Conservation (phyloP, 78 protist genomes). For the Bigelowiella natans region DNA sequence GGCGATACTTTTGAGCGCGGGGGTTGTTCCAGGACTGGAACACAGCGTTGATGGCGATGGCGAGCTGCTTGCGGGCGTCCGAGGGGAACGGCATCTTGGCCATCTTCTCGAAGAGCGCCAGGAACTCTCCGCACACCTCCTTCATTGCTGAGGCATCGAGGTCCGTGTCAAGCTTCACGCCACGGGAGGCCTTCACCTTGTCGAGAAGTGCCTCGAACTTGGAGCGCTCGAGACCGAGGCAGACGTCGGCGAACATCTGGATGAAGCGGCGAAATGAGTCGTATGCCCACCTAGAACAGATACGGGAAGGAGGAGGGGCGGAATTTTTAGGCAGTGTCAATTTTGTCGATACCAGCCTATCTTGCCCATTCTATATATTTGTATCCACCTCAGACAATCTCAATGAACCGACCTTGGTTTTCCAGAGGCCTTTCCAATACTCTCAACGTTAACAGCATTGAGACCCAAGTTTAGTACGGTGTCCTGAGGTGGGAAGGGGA, state of each 20-base stretch:
- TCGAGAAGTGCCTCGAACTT: neutral
- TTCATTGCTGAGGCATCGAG: neutral
- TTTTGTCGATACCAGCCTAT: neutral
- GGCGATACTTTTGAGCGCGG: conserved; percentile 57
- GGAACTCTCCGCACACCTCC: neutral
- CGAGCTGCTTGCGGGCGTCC: conserved; percentile 52
- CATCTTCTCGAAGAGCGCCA: neutral
- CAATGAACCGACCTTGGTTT: conserved; percentile 5
- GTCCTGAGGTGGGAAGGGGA: conserved; percentile 44
- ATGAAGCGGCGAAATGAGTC: conserved; percentile 70
- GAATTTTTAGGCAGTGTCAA: neutral
- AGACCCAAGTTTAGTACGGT: conserved; percentile 70
- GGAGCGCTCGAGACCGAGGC: neutral
- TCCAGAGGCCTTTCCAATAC: conserved; percentile 14
- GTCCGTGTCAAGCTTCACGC: neutral
- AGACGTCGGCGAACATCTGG: conserved; percentile 52
- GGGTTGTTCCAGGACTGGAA: conserved; percentile 52
- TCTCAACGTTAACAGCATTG: conserved; percentile 34
- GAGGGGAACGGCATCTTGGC: conserved; percentile 42
- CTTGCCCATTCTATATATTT: neutral
- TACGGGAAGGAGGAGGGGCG: neutral
- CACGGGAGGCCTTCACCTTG: neutral
- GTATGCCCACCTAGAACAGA: conserved; percentile 38
- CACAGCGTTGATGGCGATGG: neutral
- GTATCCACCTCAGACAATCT: neutral